These are phyloP conservation scores for Amoebophrya sp. DNA, from an alignment of 169 alveolate species.

Conservation along the genomic window DNA sequence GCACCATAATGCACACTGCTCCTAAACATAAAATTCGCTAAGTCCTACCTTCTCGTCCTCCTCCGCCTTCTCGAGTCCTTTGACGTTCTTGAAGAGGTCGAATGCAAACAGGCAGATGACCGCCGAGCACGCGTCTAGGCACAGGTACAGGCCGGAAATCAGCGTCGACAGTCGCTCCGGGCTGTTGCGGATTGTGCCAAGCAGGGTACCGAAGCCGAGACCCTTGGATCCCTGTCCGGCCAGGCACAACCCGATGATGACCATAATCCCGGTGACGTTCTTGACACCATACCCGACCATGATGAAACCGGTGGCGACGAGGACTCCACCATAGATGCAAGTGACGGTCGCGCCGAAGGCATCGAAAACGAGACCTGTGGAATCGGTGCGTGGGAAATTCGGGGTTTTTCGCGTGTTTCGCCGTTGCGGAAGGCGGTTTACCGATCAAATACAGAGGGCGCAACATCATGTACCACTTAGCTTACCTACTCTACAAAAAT, in stretches of 20 bases:
- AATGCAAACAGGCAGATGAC: background rate
- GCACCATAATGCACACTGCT: too few species aligned
- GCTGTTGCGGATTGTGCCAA: background rate
- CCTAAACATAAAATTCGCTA: too few species aligned
- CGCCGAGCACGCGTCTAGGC: background rate
- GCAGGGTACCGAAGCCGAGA: background rate
- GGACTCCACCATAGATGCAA: background rate
- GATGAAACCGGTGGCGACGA: background rate
- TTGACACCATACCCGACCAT: background rate
- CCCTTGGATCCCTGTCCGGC: slow-evolving; percentile 1
- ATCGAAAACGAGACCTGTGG: background rate
- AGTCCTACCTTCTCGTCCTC: background rate
- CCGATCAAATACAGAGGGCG: too few species aligned
- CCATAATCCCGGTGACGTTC: background rate
- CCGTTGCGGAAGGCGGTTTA: too few species aligned
- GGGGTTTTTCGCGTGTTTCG: too few species aligned
- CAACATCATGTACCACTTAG: too few species aligned
- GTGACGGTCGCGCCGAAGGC: background rate
- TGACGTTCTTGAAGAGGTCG: background rate
- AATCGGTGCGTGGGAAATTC: too few species aligned
- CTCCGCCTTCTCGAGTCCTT: background rate
- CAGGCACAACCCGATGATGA: background rate
- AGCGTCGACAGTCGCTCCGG: background rate
- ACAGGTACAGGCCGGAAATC: background rate
- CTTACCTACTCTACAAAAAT: too few species aligned